Percentiles rank a stretch among this genome's conserved stretches.
These are phyloP conservation scores for Zygosaccharomyces bailii DNA, from an alignment of 805 yeast genomes.

Conservation along the genomic window DNA sequence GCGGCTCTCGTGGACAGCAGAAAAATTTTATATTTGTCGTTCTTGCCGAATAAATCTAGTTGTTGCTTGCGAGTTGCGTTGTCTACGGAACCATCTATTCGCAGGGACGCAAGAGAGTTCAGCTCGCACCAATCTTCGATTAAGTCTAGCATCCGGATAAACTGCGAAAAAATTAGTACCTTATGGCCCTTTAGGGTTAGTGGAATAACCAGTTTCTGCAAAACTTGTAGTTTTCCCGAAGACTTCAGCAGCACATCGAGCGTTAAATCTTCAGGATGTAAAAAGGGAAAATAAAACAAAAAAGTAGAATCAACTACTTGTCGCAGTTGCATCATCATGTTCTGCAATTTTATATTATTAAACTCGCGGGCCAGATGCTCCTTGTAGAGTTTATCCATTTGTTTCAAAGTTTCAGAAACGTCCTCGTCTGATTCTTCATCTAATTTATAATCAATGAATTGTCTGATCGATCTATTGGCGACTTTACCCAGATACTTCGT, in stretches of 20 bases:
- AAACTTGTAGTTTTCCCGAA: conserved; percentile 70
- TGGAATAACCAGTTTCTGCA: conserved; percentile 57
- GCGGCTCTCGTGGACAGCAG: conserved; percentile 90
- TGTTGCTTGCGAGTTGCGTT: conserved; percentile 64
- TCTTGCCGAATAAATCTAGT: conserved; percentile 47
- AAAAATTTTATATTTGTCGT: conserved; percentile 47
- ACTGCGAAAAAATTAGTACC: conserved; percentile 81
- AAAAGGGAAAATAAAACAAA: conserved; percentile 76
- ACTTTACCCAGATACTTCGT: conserved; percentile 30
- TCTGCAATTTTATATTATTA: conserved; percentile 53
- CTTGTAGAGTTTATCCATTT: conserved; percentile 32
- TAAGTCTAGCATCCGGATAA: conserved; percentile 76
- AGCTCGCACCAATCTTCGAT: conserved; percentile 68
- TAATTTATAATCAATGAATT: conserved; percentile 42
- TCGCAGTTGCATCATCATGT: conserved; percentile 78
- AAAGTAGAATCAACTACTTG: conserved; percentile 84
- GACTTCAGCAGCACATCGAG: conserved; percentile 44
- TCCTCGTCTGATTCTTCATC: conserved; percentile 7
- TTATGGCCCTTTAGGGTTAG: conserved; percentile 57
- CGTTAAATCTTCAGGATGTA: conserved; percentile 41
- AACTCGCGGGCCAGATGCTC: conserved; percentile 41
- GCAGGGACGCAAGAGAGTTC: conserved; percentile 44
- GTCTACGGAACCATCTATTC: conserved; percentile 73
- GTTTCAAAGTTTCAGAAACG: conserved; percentile 14
- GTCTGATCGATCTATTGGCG: conserved; percentile 38